phyloP scores from a whole-genome alignment of 345 rosid species.

The Lepidium aucheri region DNA sequence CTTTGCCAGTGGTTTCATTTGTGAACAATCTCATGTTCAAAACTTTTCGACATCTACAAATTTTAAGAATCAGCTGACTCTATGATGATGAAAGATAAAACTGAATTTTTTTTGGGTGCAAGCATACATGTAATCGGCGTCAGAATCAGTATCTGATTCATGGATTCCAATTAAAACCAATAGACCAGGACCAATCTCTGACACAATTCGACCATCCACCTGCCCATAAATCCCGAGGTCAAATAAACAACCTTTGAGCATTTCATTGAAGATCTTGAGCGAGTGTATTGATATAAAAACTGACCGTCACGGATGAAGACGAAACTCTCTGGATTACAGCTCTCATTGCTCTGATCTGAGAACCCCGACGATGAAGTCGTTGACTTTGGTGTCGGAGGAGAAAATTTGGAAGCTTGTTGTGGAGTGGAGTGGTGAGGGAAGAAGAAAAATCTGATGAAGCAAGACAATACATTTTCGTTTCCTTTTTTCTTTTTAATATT shows the following conservation, averaged over 20 bases:
- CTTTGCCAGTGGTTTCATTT: constrained; percentile 71
- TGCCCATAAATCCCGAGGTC: constrained; percentile 6
- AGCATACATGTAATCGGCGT: constrained; percentile 67
- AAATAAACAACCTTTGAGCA: not conserved
- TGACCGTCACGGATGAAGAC: constrained; percentile 70
- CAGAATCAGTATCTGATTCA: constrained; percentile 66
- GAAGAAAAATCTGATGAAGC: constrained; percentile 6
- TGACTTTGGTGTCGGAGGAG: constrained; percentile 9
- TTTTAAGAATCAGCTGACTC: not conserved
- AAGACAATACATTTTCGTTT: constrained; percentile 16
- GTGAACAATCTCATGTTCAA: constrained; percentile 79
- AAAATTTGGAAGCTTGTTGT: constrained; percentile 11
- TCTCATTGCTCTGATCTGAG: constrained; percentile 62
- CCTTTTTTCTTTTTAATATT: not conserved
- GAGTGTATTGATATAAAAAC: not conserved
- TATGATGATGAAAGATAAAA: not conserved
- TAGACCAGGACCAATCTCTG: constrained; percentile 86
- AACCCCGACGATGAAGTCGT: not conserved
- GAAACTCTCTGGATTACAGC: constrained; percentile 76
- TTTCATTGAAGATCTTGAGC: not conserved
- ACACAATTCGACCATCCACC: constrained; percentile 71
- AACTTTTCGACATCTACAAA: constrained; percentile 69
- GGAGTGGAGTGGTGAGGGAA: constrained; percentile 1
- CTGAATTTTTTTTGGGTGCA: not conserved
- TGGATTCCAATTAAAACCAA: constrained; percentile 76